Conservation (phyloP, 306 rosid genomes). For the Ammopiptanthus mongolicus region DNA sequence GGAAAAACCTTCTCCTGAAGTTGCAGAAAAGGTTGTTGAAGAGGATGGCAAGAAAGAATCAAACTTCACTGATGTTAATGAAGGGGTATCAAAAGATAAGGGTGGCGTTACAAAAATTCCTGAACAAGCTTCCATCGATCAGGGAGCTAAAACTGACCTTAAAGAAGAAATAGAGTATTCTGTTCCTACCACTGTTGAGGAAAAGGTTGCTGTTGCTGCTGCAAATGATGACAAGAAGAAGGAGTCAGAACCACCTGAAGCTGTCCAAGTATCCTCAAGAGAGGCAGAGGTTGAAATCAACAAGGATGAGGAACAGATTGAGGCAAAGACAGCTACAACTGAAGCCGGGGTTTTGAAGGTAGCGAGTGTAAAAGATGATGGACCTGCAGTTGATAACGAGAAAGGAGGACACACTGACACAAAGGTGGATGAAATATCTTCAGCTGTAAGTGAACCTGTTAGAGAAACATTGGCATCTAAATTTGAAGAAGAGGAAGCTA, state of each 20-base stretch:
- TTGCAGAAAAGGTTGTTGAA: slow-evolving; percentile 20
- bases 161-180: slow-evolving; percentile 19
- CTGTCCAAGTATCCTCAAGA: slow-evolving; percentile 26
- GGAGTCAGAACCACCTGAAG: slow-evolving; percentile 21
- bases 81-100: slow-evolving; percentile 23
- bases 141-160: slow-evolving; percentile 23
- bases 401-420: slow-evolving; percentile 22
- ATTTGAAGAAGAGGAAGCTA: slow-evolving; percentile 40
- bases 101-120: neutral
- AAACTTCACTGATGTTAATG: slow-evolving; percentile 18
- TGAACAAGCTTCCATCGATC: slow-evolving; percentile 5
- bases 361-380: slow-evolving; percentile 17
- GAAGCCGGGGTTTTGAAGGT: slow-evolving; percentile 21
- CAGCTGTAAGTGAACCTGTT: slow-evolving; percentile 26
- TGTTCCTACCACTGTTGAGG: slow-evolving; percentile 13
- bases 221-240: slow-evolving; percentile 41
- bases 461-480: slow-evolving; percentile 48
- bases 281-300: slow-evolving; percentile 31
- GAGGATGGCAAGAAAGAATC: slow-evolving; percentile 34
- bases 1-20: slow-evolving; percentile 30
- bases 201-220: slow-evolving; percentile 24
- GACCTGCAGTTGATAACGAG: slow-evolving; percentile 19
- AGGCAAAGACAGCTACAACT: slow-evolving; percentile 24
- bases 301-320: slow-evolving; percentile 33
- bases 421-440: slow-evolving; percentile 37